phyloP scores from a whole-genome alignment of 2,329 filamentous ascomycete genomes.

The Metarhizium anisopliae region DNA sequence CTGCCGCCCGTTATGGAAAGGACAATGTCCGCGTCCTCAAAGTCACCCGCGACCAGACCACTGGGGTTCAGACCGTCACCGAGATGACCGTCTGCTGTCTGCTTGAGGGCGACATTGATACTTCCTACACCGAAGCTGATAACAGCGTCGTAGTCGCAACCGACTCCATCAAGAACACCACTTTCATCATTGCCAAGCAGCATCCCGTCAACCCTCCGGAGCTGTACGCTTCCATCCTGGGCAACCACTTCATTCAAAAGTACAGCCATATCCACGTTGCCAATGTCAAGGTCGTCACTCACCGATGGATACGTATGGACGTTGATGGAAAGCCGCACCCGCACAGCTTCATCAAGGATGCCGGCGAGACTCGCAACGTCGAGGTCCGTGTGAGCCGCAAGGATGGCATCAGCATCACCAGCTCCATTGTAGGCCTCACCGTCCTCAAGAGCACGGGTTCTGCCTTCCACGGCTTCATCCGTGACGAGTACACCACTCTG shows the following conservation, averaged over 20 bases:
- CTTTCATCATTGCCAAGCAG: slow-evolving; percentile 91
- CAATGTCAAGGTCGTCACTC: slow-evolving; percentile 71
- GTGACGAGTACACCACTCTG: slow-evolving; percentile 88
- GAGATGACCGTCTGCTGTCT: slow-evolving; percentile 94
- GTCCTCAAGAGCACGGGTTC: slow-evolving; percentile 96
- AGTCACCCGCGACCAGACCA: slow-evolving; percentile 69
- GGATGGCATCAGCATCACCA: slow-evolving; percentile 65
- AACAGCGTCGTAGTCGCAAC: slow-evolving; percentile 94
- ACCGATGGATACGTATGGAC: slow-evolving; percentile 85
- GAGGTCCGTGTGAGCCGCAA: slow-evolving; percentile 60
- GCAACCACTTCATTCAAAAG: slow-evolving; percentile 77
- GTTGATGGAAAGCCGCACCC: slow-evolving; percentile 86
- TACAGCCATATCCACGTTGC: slow-evolving; percentile 84
- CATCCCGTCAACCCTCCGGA: slow-evolving; percentile 88
- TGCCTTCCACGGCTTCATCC: slow-evolving; percentile 88
- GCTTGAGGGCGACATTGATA: slow-evolving; percentile 86
- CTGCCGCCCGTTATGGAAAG: slow-evolving; percentile 74
- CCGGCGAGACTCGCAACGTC: slow-evolving; percentile 77
- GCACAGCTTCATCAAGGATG: slow-evolving; percentile 88
- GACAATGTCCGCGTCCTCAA: slow-evolving; percentile 99
- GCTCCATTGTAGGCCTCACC: slow-evolving; percentile 70
- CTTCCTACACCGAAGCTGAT: slow-evolving; percentile 83
- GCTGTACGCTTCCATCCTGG: slow-evolving; percentile 78
- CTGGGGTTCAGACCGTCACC: slow-evolving; percentile 73
- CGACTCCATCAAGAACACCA: slow-evolving; percentile 96